Percentiles rank a stretch among this genome's conserved stretches.
Evolutionary conservation across 495 filamentous ascomycete genomes (phyloP).

Genomic region (Bryoglossum gracile): DNA sequence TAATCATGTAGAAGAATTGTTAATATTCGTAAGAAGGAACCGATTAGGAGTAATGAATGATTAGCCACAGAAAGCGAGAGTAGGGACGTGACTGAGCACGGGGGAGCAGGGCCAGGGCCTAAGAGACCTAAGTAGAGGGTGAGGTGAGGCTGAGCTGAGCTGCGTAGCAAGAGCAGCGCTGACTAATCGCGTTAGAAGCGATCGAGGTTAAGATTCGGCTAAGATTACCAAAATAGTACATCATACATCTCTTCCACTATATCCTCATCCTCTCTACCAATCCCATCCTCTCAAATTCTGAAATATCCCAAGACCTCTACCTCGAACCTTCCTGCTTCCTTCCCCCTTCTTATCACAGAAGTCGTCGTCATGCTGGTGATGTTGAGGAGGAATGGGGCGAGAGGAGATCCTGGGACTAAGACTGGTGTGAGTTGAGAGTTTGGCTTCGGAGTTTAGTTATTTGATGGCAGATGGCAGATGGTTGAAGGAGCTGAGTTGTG

Average conservation of each 20-base stretch:
- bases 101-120: neutral
- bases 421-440: neutral
- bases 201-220: neutral
- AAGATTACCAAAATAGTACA: neutral
- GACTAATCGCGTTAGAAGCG: neutral
- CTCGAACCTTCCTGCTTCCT: too few species aligned
- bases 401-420: neutral
- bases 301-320: too few species aligned
- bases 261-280: neutral
- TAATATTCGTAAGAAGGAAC: neutral
- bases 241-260: too few species aligned
- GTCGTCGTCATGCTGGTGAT: too few species aligned
- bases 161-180: too few species aligned
- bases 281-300: neutral
- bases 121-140: neutral
- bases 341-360: too few species aligned
- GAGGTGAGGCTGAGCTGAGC: neutral
- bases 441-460: neutral
- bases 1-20: neutral
- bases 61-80: conserved; percentile 3
- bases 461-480: neutral
- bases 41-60: neutral
- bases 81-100: conserved; percentile 4
- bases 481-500: neutral
- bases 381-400: neutral